Evolutionary conservation across 108 stramenopile species (phyloP), one percentile per base, ranked within the genome.

Genomic region (Cyclostephanos invisitatus): DNA sequence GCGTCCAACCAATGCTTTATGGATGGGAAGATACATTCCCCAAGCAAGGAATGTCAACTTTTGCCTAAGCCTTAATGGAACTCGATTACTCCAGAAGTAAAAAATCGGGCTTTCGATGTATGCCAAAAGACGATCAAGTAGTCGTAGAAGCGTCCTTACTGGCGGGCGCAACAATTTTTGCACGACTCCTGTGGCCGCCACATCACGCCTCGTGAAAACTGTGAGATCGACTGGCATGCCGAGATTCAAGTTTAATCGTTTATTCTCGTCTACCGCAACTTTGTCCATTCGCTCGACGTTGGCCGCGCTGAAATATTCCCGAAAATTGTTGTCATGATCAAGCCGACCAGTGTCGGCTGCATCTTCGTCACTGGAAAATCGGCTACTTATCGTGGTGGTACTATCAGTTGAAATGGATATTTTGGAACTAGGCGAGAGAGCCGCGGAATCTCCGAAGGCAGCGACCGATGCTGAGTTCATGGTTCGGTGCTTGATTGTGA

Each of bases 21-120:
- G 89, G 9, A 91, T 27, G 51, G 76, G 82, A 22, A 91, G 78
- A 74, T 88, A 91, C 37, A 88, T 20, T n/a, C 68, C 74, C 89
- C 89, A 91, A 24, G 81, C 83, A 10, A 49, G 21, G 40, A 85
- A 70, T 9, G 84, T 85, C 18, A 91, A 7, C 17, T 75, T 64
- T 56, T 85, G 73, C 42, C 87, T 65, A 14, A 81, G 24, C 21
- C 47, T 47, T 24, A 88, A 61, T 11, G 89, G 89, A 25, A 91
- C 46, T 50, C 58, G 62, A n/a, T 70, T 50, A 25, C 68, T 65
- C 83, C 83, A 86, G 5, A 85, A 28, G 6, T 61, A 44, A 74
- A 86, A 86, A 7, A 86, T 53, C 32, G 78, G 69, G 29, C 53
- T 58, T 67, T 88, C 86, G 11, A 81, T 65, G 53, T 79, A 73